Evolutionary conservation across 768 basidiomycete genomes (phyloP).

Genomic region (Hypsizygus marmoreus): DNA sequence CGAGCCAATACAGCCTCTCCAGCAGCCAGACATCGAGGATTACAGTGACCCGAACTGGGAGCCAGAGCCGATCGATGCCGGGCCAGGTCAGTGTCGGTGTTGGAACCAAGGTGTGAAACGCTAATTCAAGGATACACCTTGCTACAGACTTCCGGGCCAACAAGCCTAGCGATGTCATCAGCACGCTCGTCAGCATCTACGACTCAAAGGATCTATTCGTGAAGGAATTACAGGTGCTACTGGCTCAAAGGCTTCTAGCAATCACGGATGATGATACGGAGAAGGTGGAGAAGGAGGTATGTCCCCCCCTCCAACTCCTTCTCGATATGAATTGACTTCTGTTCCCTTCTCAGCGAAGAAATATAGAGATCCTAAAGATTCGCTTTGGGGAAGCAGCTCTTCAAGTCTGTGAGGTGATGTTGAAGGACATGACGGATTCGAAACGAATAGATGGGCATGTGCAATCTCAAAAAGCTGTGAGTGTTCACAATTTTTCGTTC

Average conservation of each 20-base stretch:
- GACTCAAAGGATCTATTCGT: conserved; percentile 96
- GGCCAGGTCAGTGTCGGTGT: conserved; percentile 64
- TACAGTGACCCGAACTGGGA: conserved; percentile 93
- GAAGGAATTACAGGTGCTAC: conserved; percentile 89
- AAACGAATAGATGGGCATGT: conserved; percentile 87
- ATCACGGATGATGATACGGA: conserved; percentile 82
- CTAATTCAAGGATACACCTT: not conserved
- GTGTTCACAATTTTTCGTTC: conserved; percentile 21
- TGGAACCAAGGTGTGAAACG: too few species aligned
- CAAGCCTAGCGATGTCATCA: conserved; percentile 91
- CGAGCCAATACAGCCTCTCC: conserved; percentile 76
- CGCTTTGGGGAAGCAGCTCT: conserved; percentile 93
- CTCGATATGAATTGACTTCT: conserved; percentile 4
- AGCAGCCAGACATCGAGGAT: conserved; percentile 79
- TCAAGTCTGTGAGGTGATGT: conserved; percentile 97
- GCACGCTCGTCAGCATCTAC: conserved; percentile 95
- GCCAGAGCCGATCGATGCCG: conserved; percentile 95
- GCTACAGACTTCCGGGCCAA: conserved; percentile 83
- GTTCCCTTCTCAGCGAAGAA: conserved; percentile 63
- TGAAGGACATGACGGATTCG: conserved; percentile 96
- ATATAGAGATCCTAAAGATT: conserved; percentile 92
- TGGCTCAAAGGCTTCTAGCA: conserved; percentile 83
- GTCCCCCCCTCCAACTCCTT: not conserved
- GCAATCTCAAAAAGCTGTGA: conserved; percentile 69
- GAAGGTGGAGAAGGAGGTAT: conserved; percentile 70